Conservation (phyloP, 1,284 basidiomycete genomes). For the Apiotrichum gamsii region DNA sequence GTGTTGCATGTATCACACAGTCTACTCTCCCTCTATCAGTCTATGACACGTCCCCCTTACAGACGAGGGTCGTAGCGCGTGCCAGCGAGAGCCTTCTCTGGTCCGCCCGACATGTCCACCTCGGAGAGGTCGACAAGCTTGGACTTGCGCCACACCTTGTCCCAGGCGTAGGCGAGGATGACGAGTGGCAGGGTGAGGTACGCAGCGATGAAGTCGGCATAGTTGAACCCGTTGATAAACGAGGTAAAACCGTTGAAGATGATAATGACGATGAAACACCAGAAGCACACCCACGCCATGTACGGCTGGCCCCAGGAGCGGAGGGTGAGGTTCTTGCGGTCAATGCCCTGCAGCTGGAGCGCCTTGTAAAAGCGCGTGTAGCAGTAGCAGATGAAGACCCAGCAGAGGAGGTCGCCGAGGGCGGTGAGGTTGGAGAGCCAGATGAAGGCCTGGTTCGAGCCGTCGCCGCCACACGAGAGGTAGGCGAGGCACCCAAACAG, state of each 20-base stretch:
- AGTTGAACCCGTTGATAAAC: conserved; percentile 11
- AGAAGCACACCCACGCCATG: conserved; percentile 37
- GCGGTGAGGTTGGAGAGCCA: conserved; percentile 66
- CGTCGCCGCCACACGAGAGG: conserved; percentile 55
- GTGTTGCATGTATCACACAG: conserved; percentile 4
- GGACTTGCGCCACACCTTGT: conserved; percentile 32
- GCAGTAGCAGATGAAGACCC: conserved; percentile 74
- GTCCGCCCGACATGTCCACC: conserved; percentile 61
- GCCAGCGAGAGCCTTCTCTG: conserved; percentile 7
- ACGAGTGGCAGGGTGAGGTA: conserved; percentile 15
- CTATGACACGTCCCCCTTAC: not conserved
- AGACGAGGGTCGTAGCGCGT: conserved; percentile 13
- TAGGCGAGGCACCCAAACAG: conserved; percentile 58
- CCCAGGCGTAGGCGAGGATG: conserved; percentile 48
- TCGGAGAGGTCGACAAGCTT: conserved; percentile 50
- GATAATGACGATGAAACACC: conserved; percentile 29
- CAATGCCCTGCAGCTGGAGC: conserved; percentile 61
- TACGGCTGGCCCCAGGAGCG: conserved; percentile 54
- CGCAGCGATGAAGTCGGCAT: conserved; percentile 12
- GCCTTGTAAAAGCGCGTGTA: conserved; percentile 76
- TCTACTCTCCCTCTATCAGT: not conserved
- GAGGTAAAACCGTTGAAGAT: conserved; percentile 6
- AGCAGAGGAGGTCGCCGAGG: conserved; percentile 57
- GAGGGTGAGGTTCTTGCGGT: conserved; percentile 55
- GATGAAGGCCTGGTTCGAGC: conserved; percentile 56